Percentiles rank a stretch among this genome's conserved stretches.
Conservation (phyloP, 768 basidiomycete species). For the Paxillus rubicundulus region DNA sequence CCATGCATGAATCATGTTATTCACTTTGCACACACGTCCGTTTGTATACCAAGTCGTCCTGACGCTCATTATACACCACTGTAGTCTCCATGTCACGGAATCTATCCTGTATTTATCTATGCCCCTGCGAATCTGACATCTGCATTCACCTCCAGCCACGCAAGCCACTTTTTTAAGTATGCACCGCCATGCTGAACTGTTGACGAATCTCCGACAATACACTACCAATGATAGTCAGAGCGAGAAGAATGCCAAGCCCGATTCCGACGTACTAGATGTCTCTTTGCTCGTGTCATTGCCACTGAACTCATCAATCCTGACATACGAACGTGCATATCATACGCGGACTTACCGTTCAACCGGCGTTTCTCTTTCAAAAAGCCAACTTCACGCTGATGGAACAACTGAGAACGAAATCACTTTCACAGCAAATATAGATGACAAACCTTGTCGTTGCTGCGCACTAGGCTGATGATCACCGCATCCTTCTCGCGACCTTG, state of each 20-base stretch:
- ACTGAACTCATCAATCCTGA: slow-evolving; percentile 41
- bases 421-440: not conserved
- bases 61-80: not conserved
- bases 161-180: slow-evolving; percentile 87
- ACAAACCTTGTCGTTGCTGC: slow-evolving; percentile 80
- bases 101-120: not conserved
- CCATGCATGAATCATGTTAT: not conserved
- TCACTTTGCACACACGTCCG: not conserved
- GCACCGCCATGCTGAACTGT: slow-evolving; percentile 82
- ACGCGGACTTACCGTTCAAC: slow-evolving; percentile 66
- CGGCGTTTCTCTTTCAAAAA: slow-evolving; percentile 92
- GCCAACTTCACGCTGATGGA: slow-evolving; percentile 75
- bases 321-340: not conserved
- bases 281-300: slow-evolving; percentile 88
- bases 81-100: slow-evolving; percentile 1
- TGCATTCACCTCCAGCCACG: slow-evolving; percentile 86
- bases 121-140: slow-evolving; percentile 85
- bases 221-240: slow-evolving; percentile 43
- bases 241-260: not conserved
- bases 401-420: slow-evolving; percentile 3
- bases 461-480: slow-evolving; percentile 86
- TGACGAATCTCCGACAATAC: slow-evolving; percentile 90
- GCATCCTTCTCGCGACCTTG: slow-evolving; percentile 97
- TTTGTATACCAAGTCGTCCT: slow-evolving; percentile 3
- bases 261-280: slow-evolving; percentile 70